phyloP scores from a whole-genome alignment of 2,329 filamentous ascomycete species.

The Chalaropsis thielavioides region DNA sequence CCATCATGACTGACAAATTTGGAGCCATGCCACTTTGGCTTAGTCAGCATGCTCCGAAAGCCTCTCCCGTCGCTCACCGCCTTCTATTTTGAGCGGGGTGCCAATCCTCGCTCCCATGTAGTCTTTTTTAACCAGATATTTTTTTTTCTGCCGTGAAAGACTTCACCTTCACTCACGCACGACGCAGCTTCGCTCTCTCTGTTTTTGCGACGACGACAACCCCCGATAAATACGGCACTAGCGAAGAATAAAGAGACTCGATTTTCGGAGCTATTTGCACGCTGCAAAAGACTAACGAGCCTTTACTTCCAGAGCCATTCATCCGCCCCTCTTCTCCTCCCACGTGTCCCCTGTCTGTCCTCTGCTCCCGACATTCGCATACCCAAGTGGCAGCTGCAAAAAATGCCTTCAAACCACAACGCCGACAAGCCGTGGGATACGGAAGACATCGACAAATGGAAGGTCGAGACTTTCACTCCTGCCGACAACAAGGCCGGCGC shows the following conservation, averaged over 20 bases:
- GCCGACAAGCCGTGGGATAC: slow-evolving; percentile 91
- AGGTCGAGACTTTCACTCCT: slow-evolving; percentile 71
- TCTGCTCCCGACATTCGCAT: not conserved
- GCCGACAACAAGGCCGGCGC: slow-evolving; percentile 74
- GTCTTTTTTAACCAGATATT: slow-evolving; percentile 10
- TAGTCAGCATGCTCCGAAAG: slow-evolving; percentile 8
- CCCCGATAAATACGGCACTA: not conserved
- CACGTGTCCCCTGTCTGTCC: not conserved
- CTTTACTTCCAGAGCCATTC: too few relatives aligned
- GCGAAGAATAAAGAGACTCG: not conserved
- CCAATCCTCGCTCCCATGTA: too few relatives aligned
- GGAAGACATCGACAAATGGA: slow-evolving; percentile 95
- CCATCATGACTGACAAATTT: slow-evolving; percentile 15
- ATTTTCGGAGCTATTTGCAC: not conserved
- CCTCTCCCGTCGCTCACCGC: slow-evolving; percentile 1
- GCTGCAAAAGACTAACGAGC: too few relatives aligned
- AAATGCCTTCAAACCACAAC: slow-evolving; percentile 87
- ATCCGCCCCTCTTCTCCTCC: too few relatives aligned
- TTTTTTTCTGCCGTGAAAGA: slow-evolving; percentile 17
- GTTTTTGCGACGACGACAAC: not conserved
- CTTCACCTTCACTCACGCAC: slow-evolving; percentile 4
- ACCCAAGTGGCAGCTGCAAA: too few relatives aligned
- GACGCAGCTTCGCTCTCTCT: not conserved
- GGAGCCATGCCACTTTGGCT: slow-evolving; percentile 1
- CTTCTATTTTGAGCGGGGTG: slow-evolving; percentile 7